A percentile compares a stretch with the other conserved stretches of the same genome.
These are phyloP conservation scores for Bretschneidera sinensis DNA, from an alignment of 345 rosid species.

Conservation along the genomic window DNA sequence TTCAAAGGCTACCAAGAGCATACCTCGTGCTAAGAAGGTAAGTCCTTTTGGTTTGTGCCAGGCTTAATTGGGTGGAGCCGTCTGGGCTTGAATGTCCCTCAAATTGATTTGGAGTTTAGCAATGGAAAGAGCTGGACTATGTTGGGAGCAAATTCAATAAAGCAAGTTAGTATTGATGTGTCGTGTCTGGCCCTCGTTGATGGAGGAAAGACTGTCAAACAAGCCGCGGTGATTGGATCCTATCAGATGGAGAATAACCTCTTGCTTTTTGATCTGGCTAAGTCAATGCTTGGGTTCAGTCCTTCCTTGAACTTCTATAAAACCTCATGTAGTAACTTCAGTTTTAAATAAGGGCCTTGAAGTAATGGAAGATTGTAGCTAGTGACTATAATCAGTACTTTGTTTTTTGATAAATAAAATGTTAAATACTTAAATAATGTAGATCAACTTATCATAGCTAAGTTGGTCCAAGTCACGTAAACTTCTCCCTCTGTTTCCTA, in stretches of 20 bases:
- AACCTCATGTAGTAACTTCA: too few species aligned
- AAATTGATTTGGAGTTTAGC: conserved; percentile 23
- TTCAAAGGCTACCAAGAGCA: conserved; percentile 17
- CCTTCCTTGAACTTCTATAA: too few species aligned
- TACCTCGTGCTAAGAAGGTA: conserved; percentile 26
- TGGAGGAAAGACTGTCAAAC: conserved; percentile 26
- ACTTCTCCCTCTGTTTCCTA: too few species aligned
- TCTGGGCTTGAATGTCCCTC: conserved; percentile 21
- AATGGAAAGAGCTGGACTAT: conserved; percentile 31
- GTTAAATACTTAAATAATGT: too few species aligned
- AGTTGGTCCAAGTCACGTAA: too few species aligned
- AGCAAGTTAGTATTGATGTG: conserved; percentile 26
- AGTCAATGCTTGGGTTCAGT: conserved; percentile 31
- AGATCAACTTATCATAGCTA: too few species aligned
- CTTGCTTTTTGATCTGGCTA: conserved; percentile 25
- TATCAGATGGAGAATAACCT: conserved; percentile 34
- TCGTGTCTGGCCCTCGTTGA: conserved; percentile 32
- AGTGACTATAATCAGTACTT: too few species aligned
- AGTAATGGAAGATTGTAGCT: too few species aligned
- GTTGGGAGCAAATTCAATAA: conserved; percentile 31
- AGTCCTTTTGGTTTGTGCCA: conserved; percentile 31
- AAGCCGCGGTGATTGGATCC: conserved; percentile 29
- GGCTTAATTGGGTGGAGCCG: conserved; percentile 5
- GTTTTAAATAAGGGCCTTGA: too few species aligned
- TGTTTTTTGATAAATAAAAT: too few species aligned